These are phyloP conservation scores for Plasmodium cynomolgi DNA, from an alignment of 169 alveolate genomes.

Conservation along the genomic window DNA sequence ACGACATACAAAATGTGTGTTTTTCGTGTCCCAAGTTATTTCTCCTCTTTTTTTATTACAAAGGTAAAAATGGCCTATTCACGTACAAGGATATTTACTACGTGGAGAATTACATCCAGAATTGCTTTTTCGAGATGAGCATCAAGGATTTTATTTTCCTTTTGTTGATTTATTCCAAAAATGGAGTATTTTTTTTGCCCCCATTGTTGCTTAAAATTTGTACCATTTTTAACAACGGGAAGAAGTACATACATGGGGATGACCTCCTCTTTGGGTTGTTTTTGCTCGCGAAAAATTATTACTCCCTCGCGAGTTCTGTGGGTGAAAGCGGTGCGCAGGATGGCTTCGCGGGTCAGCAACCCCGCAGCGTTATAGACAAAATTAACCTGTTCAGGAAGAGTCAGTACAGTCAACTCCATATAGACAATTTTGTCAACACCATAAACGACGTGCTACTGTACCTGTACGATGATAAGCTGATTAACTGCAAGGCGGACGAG, in stretches of 20 bases:
- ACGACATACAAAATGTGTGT: neutral
- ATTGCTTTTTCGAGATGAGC: constrained; percentile 39
- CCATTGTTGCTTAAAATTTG: constrained; percentile 46
- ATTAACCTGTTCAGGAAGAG: constrained; percentile 51
- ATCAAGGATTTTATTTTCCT: constrained; percentile 48
- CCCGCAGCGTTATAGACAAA: neutral
- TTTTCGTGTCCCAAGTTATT: constrained; percentile 60
- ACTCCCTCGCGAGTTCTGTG: neutral
- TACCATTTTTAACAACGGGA: constrained; percentile 54
- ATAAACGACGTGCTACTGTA: constrained; percentile 37
- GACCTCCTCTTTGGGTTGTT: constrained; percentile 33
- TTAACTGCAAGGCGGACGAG: constrained; percentile 39
- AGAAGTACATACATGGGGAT: constrained; percentile 7
- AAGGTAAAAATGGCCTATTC: constrained; percentile 61
- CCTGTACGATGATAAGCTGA: constrained; percentile 38
- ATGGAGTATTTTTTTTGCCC: constrained; percentile 32
- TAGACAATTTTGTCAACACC: constrained; percentile 19
- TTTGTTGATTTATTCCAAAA: constrained; percentile 39
- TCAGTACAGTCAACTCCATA: constrained; percentile 33
- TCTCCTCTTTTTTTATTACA: constrained; percentile 60
- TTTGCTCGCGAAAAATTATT: constrained; percentile 67
- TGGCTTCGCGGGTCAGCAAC: neutral
- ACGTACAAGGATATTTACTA: constrained; percentile 56
- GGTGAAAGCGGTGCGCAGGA: neutral
- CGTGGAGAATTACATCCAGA: constrained; percentile 49